phyloP scores from a whole-genome alignment of 768 basidiomycete genomes.

The Terana coerulea region DNA sequence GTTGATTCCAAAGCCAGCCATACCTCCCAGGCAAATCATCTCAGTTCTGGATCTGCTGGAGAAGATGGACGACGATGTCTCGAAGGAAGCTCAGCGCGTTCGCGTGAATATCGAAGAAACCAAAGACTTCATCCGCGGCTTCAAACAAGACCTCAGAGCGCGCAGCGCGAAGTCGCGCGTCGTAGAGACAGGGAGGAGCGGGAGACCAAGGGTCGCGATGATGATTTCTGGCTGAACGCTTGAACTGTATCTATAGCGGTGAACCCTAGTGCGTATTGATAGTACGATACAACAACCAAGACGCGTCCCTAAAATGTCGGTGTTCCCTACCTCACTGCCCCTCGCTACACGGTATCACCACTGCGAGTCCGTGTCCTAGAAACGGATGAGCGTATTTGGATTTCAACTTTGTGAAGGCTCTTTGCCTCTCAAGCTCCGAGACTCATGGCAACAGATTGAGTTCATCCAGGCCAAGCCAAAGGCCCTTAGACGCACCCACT shows the following conservation, averaged over 20 bases:
- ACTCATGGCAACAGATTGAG: neutral
- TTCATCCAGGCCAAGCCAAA: neutral
- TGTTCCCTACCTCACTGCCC: neutral
- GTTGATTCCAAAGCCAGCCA: conserved; percentile 7
- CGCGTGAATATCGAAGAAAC: conserved; percentile 24
- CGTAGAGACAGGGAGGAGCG: conserved; percentile 16
- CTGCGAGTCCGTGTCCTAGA: neutral
- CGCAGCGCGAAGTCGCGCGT: conserved; percentile 4
- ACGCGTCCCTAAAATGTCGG: neutral
- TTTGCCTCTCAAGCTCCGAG: neutral
- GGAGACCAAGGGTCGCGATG: conserved; percentile 22
- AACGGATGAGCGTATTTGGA: neutral
- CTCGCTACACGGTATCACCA: neutral
- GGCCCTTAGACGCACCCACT: neutral
- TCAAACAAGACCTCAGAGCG: conserved; percentile 14
- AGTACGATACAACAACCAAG: too few species aligned
- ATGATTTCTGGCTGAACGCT: conserved; percentile 24
- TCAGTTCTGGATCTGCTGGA: conserved; percentile 33
- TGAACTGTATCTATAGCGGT: conserved; percentile 6
- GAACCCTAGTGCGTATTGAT: too few species aligned
- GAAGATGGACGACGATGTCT: conserved; percentile 31
- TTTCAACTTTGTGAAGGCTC: neutral
- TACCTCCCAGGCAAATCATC: conserved; percentile 26
- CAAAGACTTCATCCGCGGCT: conserved; percentile 16
- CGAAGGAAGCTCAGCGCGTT: conserved; percentile 25